A percentile compares a stretch with the other conserved stretches of the same genome.
These are phyloP conservation scores for Thelonectria blattea DNA, from an alignment of 2,329 filamentous ascomycete genomes.

Conservation along the genomic window DNA sequence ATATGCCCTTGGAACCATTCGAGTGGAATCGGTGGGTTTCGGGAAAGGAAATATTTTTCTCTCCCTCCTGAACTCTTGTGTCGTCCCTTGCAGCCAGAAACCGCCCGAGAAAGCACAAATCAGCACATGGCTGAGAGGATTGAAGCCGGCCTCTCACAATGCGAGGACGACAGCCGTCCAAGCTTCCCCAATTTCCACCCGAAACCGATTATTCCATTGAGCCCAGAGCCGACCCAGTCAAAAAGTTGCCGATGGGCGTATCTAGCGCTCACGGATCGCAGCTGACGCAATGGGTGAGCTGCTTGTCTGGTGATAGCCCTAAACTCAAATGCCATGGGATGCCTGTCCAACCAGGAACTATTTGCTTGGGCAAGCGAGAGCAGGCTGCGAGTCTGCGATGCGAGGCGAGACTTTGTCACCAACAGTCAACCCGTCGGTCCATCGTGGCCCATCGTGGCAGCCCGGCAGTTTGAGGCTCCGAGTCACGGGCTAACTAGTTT, in stretches of 20 bases:
- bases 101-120: constrained; percentile 1
- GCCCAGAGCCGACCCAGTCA: constrained; percentile 19
- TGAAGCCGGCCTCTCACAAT: constrained; percentile 11
- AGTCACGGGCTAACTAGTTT: constrained; percentile 4
- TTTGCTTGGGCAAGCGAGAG: constrained; percentile 12
- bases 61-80: background rate
- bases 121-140: background rate
- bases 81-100: constrained; percentile 4
- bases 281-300: constrained; percentile 36
- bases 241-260: constrained; percentile 20
- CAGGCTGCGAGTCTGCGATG: background rate
- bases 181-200: constrained; percentile 31
- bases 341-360: constrained; percentile 26
- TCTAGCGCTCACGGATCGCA: constrained; percentile 33
- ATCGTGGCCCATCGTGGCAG: constrained; percentile 9
- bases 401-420: background rate
- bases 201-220: constrained; percentile 19
- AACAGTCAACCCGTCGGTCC: constrained; percentile 10
- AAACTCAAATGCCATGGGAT: constrained; percentile 32
- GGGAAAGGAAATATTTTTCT: constrained; percentile 19
- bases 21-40: constrained; percentile 6
- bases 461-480: constrained; percentile 30
- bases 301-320: constrained; percentile 33
- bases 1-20: constrained; percentile 23
- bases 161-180: constrained; percentile 1